A percentile compares a stretch with the other conserved stretches of the same genome.
Conservation (phyloP, 1,284 basidiomycete species). For the Cutaneotrichosporon cavernicola region DNA sequence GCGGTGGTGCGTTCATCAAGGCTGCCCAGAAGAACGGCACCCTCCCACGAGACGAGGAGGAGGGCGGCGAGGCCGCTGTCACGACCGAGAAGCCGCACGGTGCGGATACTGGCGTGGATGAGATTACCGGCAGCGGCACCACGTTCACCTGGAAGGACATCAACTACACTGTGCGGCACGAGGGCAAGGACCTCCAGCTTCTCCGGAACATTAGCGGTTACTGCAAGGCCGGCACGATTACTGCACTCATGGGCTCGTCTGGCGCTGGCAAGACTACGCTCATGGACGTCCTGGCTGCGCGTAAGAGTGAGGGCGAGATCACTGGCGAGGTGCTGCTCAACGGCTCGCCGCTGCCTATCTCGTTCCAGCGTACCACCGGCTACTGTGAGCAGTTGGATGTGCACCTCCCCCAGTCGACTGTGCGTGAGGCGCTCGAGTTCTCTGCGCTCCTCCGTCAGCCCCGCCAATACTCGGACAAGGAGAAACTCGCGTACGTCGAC, state of each 20-base stretch:
- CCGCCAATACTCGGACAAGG: conserved; percentile 59
- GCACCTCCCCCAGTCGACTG: conserved; percentile 53
- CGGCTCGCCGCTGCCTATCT: conserved; percentile 53
- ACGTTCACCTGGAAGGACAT: conserved; percentile 56
- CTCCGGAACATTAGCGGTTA: conserved; percentile 57
- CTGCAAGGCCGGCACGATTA: conserved; percentile 57
- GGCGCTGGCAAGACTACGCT: conserved; percentile 55
- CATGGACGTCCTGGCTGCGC: conserved; percentile 55
- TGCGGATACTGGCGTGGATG: background rate
- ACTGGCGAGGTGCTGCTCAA: conserved; percentile 56
- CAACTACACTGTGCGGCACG: conserved; percentile 54
- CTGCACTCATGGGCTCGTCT: conserved; percentile 55
- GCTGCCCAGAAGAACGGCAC: conserved; percentile 28
- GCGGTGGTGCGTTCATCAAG: conserved; percentile 15
- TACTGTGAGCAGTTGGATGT: conserved; percentile 53
- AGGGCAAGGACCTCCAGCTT: conserved; percentile 48
- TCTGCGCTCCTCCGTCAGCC: conserved; percentile 80
- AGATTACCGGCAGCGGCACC: conserved; percentile 9
- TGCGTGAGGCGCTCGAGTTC: conserved; percentile 78
- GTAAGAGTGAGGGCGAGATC: conserved; percentile 48
- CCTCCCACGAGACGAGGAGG: conserved; percentile 35
- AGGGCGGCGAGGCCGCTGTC: conserved; percentile 14
- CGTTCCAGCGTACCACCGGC: conserved; percentile 58
- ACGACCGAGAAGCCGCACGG: conserved; percentile 13
- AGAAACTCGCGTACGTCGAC: conserved; percentile 59